phyloP scores from a whole-genome alignment of 495 filamentous ascomycete genomes.

The Lasiosphaeris hirsuta region DNA sequence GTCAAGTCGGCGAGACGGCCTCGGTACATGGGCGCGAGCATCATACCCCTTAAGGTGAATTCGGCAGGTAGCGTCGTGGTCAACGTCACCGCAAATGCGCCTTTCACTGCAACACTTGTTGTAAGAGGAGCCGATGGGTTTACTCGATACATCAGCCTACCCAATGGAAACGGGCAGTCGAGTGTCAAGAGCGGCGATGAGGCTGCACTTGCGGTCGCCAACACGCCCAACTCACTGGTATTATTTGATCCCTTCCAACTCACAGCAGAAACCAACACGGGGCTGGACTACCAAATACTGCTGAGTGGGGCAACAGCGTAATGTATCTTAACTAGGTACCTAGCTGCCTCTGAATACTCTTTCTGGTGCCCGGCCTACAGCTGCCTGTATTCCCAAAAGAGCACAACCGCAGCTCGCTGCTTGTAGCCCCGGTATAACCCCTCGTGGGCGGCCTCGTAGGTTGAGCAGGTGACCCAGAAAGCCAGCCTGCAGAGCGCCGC shows the following conservation, averaged over 20 bases:
- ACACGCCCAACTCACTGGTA: slow-evolving; percentile 36
- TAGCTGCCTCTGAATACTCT: too few species aligned
- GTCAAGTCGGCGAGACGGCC: slow-evolving; percentile 41
- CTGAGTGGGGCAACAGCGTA: slow-evolving; percentile 34
- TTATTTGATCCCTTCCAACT: slow-evolving; percentile 44
- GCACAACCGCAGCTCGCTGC: too few species aligned
- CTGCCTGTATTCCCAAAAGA: too few species aligned
- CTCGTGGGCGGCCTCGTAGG: too few species aligned
- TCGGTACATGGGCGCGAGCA: slow-evolving; percentile 46
- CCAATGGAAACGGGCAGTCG: slow-evolving; percentile 23
- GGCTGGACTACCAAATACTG: slow-evolving; percentile 37
- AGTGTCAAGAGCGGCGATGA: slow-evolving; percentile 34
- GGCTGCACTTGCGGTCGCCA: slow-evolving; percentile 41
- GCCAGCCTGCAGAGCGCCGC: too few species aligned
- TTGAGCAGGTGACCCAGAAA: too few species aligned
- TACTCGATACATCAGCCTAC: slow-evolving; percentile 30
- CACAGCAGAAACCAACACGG: slow-evolving; percentile 34
- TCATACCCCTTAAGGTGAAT: slow-evolving; percentile 37
- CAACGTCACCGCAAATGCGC: slow-evolving; percentile 27
- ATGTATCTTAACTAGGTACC: background rate
- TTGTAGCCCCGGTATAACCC: too few species aligned
- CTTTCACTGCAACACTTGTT: slow-evolving; percentile 35
- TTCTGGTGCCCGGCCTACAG: too few species aligned
- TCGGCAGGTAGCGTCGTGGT: slow-evolving; percentile 24
- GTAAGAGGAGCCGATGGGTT: slow-evolving; percentile 29